Percentiles rank a stretch among this genome's conserved stretches.
Conservation (phyloP, 768 basidiomycete species). For the Suillus plorans region DNA sequence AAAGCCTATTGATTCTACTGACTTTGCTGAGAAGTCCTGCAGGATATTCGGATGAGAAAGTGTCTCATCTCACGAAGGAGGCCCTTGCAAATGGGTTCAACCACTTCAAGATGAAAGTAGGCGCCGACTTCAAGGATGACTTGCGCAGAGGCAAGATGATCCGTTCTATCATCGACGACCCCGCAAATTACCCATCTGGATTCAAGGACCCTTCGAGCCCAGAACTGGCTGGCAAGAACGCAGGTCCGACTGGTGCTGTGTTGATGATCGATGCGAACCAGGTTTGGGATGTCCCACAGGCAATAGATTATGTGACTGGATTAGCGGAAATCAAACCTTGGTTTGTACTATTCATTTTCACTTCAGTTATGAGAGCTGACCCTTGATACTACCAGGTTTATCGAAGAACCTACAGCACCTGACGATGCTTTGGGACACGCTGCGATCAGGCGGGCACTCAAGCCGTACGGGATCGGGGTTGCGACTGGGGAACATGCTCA, state of each 20-base stretch:
- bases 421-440: conserved; percentile 90
- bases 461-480: conserved; percentile 80
- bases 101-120: conserved; percentile 99
- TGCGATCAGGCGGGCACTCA: conserved; percentile 73
- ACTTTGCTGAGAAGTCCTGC: conserved; percentile 12
- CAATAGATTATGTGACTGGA: conserved; percentile 86
- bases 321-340: conserved; percentile 85
- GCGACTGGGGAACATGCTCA: conserved; percentile 96
- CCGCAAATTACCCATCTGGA: conserved; percentile 70
- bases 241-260: conserved; percentile 90
- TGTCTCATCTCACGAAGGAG: conserved; percentile 81
- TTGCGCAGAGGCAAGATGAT: conserved; percentile 86
- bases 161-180: conserved; percentile 93
- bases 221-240: conserved; percentile 83
- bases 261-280: conserved; percentile 99
- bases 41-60: conserved; percentile 93
- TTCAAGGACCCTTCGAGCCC: conserved; percentile 54
- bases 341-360: conserved; percentile 37
- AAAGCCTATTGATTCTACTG: not conserved
- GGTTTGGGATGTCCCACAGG: conserved; percentile 92
- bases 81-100: conserved; percentile 88
- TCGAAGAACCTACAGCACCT: conserved; percentile 91
- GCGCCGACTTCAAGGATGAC: conserved; percentile 78
- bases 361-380: not conserved
- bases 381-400: conserved; percentile 56